Conservation (phyloP, 83 land plant genomes). For the Picea mariana region DNA sequence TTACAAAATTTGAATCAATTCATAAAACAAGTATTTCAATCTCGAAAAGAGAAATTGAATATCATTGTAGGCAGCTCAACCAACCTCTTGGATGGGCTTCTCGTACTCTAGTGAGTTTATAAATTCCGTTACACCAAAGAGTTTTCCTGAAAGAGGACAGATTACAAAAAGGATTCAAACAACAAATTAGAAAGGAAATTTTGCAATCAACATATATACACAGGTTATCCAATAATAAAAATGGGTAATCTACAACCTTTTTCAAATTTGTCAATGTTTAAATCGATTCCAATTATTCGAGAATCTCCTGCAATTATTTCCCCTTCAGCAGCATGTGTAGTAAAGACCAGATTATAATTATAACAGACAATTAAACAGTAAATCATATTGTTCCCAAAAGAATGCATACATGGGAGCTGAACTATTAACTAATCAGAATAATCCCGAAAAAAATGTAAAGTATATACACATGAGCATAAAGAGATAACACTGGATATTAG, state of each 20-base stretch:
- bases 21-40: too few species aligned
- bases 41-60: neutral
- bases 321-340: constrained; percentile 30
- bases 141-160: constrained; percentile 23
- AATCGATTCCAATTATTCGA: constrained; percentile 30
- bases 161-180: too few species aligned
- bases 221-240: too few species aligned
- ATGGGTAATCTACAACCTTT: neutral
- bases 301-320: constrained; percentile 40
- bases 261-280: constrained; percentile 21
- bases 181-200: neutral
- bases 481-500: too few species aligned
- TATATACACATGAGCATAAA: too few species aligned
- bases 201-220: too few species aligned
- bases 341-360: neutral
- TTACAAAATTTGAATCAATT: too few species aligned
- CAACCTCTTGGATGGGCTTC: constrained; percentile 46
- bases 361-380: too few species aligned
- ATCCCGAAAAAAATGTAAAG: neutral
- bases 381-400: too few species aligned
- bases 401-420: too few species aligned
- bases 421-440: neutral
- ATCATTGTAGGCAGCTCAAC: too few species aligned
- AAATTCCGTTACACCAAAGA: constrained; percentile 49
- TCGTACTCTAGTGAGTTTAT: constrained; percentile 37